Evolutionary conservation across 768 basidiomycete species (phyloP).

Genomic region (Tulasnella calospora): DNA sequence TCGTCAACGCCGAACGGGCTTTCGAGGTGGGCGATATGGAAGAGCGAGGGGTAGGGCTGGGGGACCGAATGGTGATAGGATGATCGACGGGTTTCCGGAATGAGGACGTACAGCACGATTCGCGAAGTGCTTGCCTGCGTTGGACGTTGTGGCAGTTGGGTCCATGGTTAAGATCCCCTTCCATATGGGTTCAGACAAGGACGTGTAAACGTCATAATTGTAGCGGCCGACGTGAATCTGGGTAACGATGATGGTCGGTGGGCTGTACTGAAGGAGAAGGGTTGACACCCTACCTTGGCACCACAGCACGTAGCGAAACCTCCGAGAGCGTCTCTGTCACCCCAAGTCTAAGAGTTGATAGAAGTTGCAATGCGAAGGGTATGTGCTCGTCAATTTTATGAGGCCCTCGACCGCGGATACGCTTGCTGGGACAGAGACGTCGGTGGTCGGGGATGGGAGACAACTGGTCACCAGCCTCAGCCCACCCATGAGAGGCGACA

Average conservation of each 20-base stretch:
- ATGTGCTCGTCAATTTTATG: constrained; percentile 63
- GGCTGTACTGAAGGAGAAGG: neutral
- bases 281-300: constrained; percentile 45
- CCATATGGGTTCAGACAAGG: constrained; percentile 57
- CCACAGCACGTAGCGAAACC: constrained; percentile 64
- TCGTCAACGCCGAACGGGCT: neutral
- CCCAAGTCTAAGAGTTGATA: constrained; percentile 94
- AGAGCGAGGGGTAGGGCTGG: constrained; percentile 34
- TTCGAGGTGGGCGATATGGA: neutral
- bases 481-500: too few species aligned
- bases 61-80: neutral
- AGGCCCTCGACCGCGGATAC: constrained; percentile 60
- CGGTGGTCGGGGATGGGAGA: too few species aligned
- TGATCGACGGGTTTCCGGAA: neutral
- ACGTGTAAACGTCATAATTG: constrained; percentile 65
- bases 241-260: neutral
- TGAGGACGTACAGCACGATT: constrained; percentile 35
- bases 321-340: constrained; percentile 87
- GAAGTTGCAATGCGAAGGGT: constrained; percentile 64
- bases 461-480: too few species aligned
- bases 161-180: constrained; percentile 57
- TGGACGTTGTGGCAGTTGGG: constrained; percentile 62
- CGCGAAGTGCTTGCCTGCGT: constrained; percentile 81
- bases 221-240: constrained; percentile 91
- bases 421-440: constrained; percentile 42